Evolutionary conservation across 164 flowering plant species (phyloP).

Genomic region (Pachysandra terminalis): DNA sequence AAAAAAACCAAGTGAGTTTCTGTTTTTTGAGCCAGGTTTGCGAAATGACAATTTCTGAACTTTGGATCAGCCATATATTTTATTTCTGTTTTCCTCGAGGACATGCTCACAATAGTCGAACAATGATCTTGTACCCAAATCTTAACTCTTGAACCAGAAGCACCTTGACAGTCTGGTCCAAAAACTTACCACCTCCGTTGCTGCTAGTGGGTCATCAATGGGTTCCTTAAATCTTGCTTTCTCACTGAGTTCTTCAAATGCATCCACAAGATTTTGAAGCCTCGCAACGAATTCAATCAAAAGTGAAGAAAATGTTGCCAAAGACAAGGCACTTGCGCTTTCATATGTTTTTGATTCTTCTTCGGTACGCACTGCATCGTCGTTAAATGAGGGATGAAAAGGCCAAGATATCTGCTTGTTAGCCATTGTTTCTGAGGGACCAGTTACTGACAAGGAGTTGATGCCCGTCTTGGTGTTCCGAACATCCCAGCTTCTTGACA

Average conservation of each 20-base stretch:
- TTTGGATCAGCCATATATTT: not conserved
- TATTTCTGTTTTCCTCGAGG: not conserved
- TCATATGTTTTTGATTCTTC: slow-evolving; percentile 66
- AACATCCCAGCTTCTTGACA: slow-evolving; percentile 26
- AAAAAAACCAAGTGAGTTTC: not conserved
- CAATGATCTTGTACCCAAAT: not conserved
- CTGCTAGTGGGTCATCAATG: slow-evolving; percentile 16
- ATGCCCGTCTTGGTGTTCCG: slow-evolving; percentile 16
- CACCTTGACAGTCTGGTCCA: slow-evolving; percentile 35
- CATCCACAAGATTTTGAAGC: slow-evolving; percentile 77
- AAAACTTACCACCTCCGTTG: slow-evolving; percentile 26
- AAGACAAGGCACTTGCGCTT: slow-evolving; percentile 80
- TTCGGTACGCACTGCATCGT: slow-evolving; percentile 22
- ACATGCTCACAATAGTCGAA: not conserved
- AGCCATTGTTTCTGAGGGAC: slow-evolving; percentile 31
- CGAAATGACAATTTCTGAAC: not conserved
- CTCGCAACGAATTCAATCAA: slow-evolving; percentile 95
- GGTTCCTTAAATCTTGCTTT: slow-evolving; percentile 77
- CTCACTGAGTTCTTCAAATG: slow-evolving; percentile 70
- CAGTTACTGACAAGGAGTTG: slow-evolving; percentile 24
- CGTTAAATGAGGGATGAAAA: slow-evolving; percentile 38
- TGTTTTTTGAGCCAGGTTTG: not conserved
- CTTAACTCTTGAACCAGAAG: slow-evolving; percentile 16
- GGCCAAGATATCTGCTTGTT: slow-evolving; percentile 55
- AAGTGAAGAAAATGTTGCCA: slow-evolving; percentile 81